These are phyloP conservation scores for Chenopodium berlandieri DNA, from an alignment of 148 eudicot genomes.

Conservation along the genomic window DNA sequence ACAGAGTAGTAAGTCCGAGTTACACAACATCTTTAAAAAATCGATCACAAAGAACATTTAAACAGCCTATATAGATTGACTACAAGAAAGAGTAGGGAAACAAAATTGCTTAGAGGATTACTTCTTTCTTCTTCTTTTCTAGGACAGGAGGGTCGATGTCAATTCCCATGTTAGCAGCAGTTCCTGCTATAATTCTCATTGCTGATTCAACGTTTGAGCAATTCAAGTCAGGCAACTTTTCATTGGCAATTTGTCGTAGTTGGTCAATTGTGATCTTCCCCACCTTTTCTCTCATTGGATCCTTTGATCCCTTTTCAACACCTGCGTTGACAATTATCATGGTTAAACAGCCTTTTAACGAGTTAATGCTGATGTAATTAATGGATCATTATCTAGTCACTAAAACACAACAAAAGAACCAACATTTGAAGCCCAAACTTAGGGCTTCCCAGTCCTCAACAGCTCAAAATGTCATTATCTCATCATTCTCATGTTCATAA, in stretches of 20 bases:
- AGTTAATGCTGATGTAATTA: background rate
- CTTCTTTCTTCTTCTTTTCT: slow-evolving; percentile 55
- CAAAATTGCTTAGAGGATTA: slow-evolving; percentile 26
- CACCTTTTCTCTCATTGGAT: slow-evolving; percentile 75
- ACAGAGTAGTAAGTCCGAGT: background rate
- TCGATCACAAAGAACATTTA: background rate
- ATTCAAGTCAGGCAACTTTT: slow-evolving; percentile 91
- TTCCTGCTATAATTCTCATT: slow-evolving; percentile 96
- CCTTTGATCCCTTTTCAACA: slow-evolving; percentile 88
- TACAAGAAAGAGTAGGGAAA: background rate
- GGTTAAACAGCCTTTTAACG: background rate
- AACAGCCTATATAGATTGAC: background rate
- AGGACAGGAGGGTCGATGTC: slow-evolving; percentile 90
- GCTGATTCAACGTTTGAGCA: slow-evolving; percentile 83
- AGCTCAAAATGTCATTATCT: background rate
- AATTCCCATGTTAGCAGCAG: slow-evolving; percentile 96
- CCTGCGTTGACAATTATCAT: slow-evolving; percentile 39
- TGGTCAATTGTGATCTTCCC: slow-evolving; percentile 88
- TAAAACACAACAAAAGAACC: no score
- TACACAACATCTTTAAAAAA: background rate
- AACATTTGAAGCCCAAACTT: background rate
- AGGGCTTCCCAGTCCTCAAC: no score
- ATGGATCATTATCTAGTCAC: background rate
- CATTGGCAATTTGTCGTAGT: slow-evolving; percentile 67
- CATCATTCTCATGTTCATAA: background rate